Percentiles rank a stretch among this genome's conserved stretches.
These are phyloP conservation scores for Sugiyamaella paludigena DNA, from an alignment of 1,139 yeast genomes.

Conservation along the genomic window DNA sequence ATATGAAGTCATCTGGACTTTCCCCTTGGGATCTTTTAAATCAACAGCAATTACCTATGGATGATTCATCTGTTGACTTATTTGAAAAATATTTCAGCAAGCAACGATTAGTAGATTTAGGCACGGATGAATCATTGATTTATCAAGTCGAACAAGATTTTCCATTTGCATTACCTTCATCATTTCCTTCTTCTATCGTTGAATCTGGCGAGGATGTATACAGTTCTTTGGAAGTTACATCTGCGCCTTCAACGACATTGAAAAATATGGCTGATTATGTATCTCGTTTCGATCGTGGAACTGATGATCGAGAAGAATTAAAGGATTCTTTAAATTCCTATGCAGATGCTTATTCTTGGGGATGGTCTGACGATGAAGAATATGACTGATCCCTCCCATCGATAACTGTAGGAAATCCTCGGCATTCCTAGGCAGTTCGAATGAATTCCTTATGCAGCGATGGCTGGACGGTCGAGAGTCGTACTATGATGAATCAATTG, in stretches of 20 bases:
- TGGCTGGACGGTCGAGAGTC: no score
- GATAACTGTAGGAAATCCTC: no score
- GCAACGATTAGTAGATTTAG: conserved; percentile 20
- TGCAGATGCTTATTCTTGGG: conserved; percentile 55
- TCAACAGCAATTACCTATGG: background rate
- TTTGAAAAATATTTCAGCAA: conserved; percentile 22
- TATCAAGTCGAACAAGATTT: conserved; percentile 13
- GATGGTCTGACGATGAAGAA: conserved; percentile 49
- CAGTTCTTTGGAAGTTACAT: conserved; percentile 47
- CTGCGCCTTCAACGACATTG: conserved; percentile 47
- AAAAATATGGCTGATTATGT: conserved; percentile 50
- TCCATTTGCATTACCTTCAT: conserved; percentile 22
- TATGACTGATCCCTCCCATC: background rate
- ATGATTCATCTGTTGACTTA: conserved; percentile 7
- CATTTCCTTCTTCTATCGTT: conserved; percentile 28
- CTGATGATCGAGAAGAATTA: conserved; percentile 62
- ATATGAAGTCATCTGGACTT: conserved; percentile 6
- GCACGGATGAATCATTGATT: conserved; percentile 21
- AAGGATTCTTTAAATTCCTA: conserved; percentile 53
- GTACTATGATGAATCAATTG: no score
- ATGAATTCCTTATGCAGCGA: no score
- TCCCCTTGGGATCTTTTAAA: conserved; percentile 17
- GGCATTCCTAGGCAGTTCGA: no score
- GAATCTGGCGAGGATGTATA: conserved; percentile 28
- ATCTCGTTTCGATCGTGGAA: conserved; percentile 40